A percentile compares a stretch with the other conserved stretches of the same genome.
Conservation (phyloP, 164 flowering plant species). For the Macadamia tetraphylla region DNA sequence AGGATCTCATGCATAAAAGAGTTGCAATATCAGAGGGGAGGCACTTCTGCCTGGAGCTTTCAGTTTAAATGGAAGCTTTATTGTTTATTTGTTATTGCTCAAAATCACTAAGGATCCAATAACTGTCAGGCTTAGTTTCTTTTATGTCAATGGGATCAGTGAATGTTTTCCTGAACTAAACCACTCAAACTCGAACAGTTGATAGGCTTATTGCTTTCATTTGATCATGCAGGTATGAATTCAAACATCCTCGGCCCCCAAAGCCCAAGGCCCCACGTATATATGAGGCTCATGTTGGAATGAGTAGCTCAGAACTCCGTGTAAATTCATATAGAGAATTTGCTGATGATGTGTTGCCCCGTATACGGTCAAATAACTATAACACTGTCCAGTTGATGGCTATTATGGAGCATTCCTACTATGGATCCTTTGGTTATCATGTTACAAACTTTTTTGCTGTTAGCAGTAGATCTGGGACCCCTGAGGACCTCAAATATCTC, state of each 20-base stretch:
- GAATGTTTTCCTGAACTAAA: neutral
- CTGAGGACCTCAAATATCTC: conserved; percentile 92
- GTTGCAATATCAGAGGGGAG: neutral
- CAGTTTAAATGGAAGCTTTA: neutral
- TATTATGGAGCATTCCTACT: conserved; percentile 96
- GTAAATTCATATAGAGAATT: conserved; percentile 84
- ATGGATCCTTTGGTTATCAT: conserved; percentile 94
- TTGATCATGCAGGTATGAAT: conserved; percentile 61
- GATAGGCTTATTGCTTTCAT: conserved; percentile 4
- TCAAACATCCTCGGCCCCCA: conserved; percentile 76
- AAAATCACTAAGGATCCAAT: no score
- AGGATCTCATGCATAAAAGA: neutral
- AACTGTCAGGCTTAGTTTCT: neutral
- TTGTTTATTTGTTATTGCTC: neutral
- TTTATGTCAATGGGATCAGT: neutral
- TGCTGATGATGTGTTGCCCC: conserved; percentile 87
- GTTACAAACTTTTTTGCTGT: conserved; percentile 96
- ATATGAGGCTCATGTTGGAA: conserved; percentile 98
- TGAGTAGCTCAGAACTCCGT: conserved; percentile 86
- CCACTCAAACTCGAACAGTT: neutral
- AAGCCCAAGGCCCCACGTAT: conserved; percentile 78
- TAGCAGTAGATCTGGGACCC: conserved; percentile 97
- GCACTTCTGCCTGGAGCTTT: neutral
- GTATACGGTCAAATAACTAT: conserved; percentile 71
- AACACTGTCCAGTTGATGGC: conserved; percentile 97